Evolutionary conservation across 2,329 filamentous ascomycete species (phyloP).

Genomic region (Aspergillus hortae): DNA sequence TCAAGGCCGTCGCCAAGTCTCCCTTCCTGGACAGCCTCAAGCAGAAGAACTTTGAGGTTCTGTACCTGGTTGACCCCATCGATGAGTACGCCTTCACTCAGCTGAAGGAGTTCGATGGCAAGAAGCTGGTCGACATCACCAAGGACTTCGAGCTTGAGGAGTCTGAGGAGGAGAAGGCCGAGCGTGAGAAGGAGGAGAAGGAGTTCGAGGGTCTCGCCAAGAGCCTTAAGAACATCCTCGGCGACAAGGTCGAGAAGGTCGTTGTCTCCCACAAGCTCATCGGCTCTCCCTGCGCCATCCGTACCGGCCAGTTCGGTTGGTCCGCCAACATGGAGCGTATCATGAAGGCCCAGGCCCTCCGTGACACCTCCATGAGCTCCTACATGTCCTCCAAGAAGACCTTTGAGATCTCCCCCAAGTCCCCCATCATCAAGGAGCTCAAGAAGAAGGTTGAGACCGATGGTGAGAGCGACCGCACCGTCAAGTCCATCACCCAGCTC

Average conservation of each 20-base stretch:
- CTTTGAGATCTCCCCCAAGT: constrained; percentile 99
- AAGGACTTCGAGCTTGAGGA: constrained; percentile 99
- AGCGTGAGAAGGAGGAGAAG: constrained; percentile 96
- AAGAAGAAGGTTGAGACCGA: constrained; percentile 99
- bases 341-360: constrained; percentile 99
- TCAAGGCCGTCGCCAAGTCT: constrained; percentile 97
- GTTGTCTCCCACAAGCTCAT: constrained; percentile 97
- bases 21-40: constrained; percentile 98
- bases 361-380: constrained; percentile 98
- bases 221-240: constrained; percentile 97
- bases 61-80: constrained; percentile 99
- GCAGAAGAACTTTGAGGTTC: constrained; percentile 98
- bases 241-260: constrained; percentile 99
- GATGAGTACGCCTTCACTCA: constrained; percentile 99
- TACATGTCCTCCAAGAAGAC: constrained; percentile 99
- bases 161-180: constrained; percentile 98
- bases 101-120: constrained; percentile 99
- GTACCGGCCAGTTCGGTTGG: constrained; percentile 99
- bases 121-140: constrained; percentile 99
- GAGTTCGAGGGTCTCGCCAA: constrained; percentile 94
- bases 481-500: constrained; percentile 98
- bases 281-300: constrained; percentile 93
- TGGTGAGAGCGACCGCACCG: constrained; percentile 96
- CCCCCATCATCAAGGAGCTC: constrained; percentile 95
- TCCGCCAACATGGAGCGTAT: constrained; percentile 99